phyloP scores from a whole-genome alignment of 1,284 basidiomycete species.

The Volvariella surrecta region DNA sequence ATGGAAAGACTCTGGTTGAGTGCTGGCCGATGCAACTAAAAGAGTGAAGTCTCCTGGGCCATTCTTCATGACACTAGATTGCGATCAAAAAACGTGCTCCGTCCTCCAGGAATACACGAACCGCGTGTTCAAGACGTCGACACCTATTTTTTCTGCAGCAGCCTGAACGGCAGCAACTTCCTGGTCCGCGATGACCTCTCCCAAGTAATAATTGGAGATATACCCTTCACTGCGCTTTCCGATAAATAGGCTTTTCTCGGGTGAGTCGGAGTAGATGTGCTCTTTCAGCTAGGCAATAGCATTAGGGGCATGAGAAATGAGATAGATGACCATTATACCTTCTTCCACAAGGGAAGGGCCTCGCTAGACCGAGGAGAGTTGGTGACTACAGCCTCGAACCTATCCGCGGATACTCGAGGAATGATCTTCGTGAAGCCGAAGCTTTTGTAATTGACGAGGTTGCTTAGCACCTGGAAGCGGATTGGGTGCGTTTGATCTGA shows the following conservation, averaged over 20 bases:
- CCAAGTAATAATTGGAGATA: conserved; percentile 77
- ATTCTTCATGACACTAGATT: conserved; percentile 57
- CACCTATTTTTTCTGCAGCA: conserved; percentile 60
- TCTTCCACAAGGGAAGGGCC: conserved; percentile 52
- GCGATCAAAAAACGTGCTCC: not conserved
- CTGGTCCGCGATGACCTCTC: conserved; percentile 57
- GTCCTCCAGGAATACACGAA: conserved; percentile 18
- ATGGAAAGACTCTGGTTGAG: conserved; percentile 30
- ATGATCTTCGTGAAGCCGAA: conserved; percentile 83
- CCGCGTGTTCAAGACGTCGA: conserved; percentile 82
- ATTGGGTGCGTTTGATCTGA: not conserved
- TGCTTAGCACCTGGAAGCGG: conserved; percentile 52
- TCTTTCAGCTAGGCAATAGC: conserved; percentile 44
- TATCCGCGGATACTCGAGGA: conserved; percentile 53
- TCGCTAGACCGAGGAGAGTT: conserved; percentile 48
- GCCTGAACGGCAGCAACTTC: conserved; percentile 70
- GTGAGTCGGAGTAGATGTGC: conserved; percentile 60
- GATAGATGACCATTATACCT: conserved; percentile 26
- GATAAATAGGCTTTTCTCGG: conserved; percentile 61
- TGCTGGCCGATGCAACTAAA: conserved; percentile 60
- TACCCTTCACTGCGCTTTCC: conserved; percentile 74
- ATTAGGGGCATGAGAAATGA: not conserved
- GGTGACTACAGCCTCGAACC: conserved; percentile 57
- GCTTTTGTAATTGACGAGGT: conserved; percentile 70
- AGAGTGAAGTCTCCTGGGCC: conserved; percentile 52